These are phyloP conservation scores for Gossypioides kirkii DNA, from an alignment of 345 rosid genomes.

Conservation along the genomic window DNA sequence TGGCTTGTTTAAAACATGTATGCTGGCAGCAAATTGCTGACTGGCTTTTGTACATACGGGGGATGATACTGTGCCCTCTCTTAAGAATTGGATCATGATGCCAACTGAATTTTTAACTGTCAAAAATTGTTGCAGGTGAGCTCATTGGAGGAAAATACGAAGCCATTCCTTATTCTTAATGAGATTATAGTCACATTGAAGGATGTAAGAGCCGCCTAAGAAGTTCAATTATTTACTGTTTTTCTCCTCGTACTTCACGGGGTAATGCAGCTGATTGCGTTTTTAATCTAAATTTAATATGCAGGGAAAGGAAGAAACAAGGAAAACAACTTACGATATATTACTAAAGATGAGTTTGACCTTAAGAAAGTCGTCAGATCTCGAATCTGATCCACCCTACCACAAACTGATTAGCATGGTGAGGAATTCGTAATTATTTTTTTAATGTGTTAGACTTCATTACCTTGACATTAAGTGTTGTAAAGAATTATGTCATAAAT, in stretches of 20 bases:
- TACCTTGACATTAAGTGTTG: neutral
- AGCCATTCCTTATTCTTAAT: slow-evolving; percentile 79
- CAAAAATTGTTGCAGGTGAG: slow-evolving; percentile 45
- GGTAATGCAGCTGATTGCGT: slow-evolving; percentile 9
- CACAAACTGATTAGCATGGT: slow-evolving; percentile 78
- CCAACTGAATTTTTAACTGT: slow-evolving; percentile 9
- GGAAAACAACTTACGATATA: slow-evolving; percentile 76
- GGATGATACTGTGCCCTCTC: neutral
- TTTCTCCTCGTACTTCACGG: neutral
- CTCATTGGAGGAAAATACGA: slow-evolving; percentile 61
- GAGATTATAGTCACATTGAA: slow-evolving; percentile 81
- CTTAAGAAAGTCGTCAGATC: slow-evolving; percentile 37
- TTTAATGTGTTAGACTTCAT: neutral
- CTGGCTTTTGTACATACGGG: neutral
- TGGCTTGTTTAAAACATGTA: neutral
- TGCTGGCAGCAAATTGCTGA: neutral
- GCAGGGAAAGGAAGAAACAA: slow-evolving; percentile 68
- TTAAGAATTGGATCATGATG: neutral
- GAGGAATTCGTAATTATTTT: slow-evolving; percentile 12
- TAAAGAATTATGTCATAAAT: neutral
- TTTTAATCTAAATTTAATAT: slow-evolving; percentile 14
- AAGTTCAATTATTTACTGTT: slow-evolving; percentile 6
- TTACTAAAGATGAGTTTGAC: slow-evolving; percentile 51
- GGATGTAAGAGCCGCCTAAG: slow-evolving; percentile 52
- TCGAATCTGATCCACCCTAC: slow-evolving; percentile 36